Percentiles rank a stretch among this genome's conserved stretches.
Evolutionary conservation across 768 basidiomycete species (phyloP).

Genomic region (Amanita brunnescens): DNA sequence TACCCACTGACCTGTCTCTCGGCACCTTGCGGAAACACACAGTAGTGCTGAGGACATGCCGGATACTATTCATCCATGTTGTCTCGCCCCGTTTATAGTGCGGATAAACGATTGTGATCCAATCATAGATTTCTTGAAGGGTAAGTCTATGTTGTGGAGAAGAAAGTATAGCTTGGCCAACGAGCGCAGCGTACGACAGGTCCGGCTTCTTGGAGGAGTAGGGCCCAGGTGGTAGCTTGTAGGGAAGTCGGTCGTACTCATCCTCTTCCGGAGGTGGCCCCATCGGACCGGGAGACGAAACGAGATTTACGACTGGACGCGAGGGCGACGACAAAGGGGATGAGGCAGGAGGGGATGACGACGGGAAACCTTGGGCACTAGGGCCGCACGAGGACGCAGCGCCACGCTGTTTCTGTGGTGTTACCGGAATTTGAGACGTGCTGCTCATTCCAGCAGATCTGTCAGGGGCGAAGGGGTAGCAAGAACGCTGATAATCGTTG

Average conservation of each 20-base stretch:
- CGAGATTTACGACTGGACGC: constrained; percentile 56
- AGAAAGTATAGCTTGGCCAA: constrained; percentile 89
- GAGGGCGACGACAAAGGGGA: constrained; percentile 61
- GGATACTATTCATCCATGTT: constrained; percentile 97
- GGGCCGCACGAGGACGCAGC: constrained; percentile 22
- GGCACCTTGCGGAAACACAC: constrained; percentile 83
- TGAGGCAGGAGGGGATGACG: constrained; percentile 46
- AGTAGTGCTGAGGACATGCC: constrained; percentile 93
- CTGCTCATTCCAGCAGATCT: constrained; percentile 22
- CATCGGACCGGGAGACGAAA: constrained; percentile 81
- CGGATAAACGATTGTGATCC: constrained; percentile 90
- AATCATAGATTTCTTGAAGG: constrained; percentile 93
- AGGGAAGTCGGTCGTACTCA: constrained; percentile 61
- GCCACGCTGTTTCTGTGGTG: constrained; percentile 39
- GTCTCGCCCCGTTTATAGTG: constrained; percentile 88
- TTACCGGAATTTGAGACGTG: constrained; percentile 34
- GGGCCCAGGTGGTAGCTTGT: constrained; percentile 75
- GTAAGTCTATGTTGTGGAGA: constrained; percentile 79
- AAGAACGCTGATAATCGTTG: constrained; percentile 27
- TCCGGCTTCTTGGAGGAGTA: constrained; percentile 76
- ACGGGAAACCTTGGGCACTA: constrained; percentile 40
- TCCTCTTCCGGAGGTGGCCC: constrained; percentile 53
- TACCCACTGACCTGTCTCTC: constrained; percentile 67
- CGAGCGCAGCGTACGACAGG: constrained; percentile 88
- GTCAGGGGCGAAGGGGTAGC: constrained; percentile 28